These are phyloP conservation scores for Spathaspora sp. DNA, from an alignment of 805 yeast genomes.

Conservation along the genomic window DNA sequence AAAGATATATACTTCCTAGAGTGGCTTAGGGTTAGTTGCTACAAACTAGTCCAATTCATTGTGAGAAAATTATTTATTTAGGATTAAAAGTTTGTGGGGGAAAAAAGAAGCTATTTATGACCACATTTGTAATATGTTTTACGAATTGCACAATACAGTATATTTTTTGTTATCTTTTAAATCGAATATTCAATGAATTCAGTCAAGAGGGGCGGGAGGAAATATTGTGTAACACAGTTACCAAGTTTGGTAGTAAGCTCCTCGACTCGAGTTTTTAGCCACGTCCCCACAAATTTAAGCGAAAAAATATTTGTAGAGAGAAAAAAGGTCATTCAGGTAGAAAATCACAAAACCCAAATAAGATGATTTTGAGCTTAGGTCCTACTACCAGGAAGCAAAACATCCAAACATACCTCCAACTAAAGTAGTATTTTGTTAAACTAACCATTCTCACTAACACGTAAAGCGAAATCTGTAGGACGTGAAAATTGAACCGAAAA, in stretches of 20 bases:
- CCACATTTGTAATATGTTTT: too few relatives aligned
- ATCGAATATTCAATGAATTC: neutral
- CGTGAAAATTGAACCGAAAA: too few relatives aligned
- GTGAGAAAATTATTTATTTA: too few relatives aligned
- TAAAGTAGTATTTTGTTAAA: neutral
- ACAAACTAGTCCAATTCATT: too few relatives aligned
- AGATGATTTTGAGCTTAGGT: neutral
- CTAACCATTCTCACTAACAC: neutral
- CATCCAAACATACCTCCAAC: neutral
- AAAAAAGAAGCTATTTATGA: too few relatives aligned
- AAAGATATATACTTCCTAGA: too few relatives aligned
- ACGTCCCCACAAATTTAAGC: neutral
- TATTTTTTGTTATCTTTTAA: neutral
- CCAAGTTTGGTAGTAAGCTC: neutral
- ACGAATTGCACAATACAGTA: neutral
- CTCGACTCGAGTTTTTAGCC: neutral
- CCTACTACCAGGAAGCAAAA: neutral
- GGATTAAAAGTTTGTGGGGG: too few relatives aligned
- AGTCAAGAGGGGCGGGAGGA: neutral
- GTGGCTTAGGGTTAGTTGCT: too few relatives aligned
- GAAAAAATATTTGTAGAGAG: neutral
- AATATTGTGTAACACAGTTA: neutral
- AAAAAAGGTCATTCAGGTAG: neutral
- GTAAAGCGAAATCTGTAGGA: neutral
- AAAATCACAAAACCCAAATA: neutral